Evolutionary conservation across 139 green algal genomes (phyloP).

Genomic region (Yamagishiella unicocca): DNA sequence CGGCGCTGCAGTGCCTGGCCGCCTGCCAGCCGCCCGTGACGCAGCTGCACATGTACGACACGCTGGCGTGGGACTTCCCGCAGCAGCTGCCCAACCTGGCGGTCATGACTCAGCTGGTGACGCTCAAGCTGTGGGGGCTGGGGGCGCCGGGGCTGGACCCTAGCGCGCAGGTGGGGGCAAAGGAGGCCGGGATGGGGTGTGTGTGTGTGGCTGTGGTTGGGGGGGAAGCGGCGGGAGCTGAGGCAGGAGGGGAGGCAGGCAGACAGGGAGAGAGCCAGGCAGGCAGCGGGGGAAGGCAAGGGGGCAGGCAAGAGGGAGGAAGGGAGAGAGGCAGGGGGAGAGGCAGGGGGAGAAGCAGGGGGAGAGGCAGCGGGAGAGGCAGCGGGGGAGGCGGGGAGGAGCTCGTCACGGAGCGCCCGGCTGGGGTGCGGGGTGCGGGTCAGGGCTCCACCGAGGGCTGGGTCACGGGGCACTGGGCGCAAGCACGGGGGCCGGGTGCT

Average conservation of each 20-base stretch:
- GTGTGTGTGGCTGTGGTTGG: too few species aligned
- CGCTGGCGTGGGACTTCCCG: constrained; percentile 35
- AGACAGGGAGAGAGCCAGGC: too few species aligned
- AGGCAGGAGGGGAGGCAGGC: not conserved
- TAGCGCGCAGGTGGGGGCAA: constrained; percentile 32
- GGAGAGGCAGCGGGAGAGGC: too few species aligned
- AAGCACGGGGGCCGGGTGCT: too few species aligned
- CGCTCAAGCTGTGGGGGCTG: constrained; percentile 42
- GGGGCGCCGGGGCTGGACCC: constrained; percentile 35
- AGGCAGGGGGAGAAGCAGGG: too few species aligned
- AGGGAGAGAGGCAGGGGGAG: not conserved
- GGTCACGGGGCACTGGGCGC: too few species aligned
- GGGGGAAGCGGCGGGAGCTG: not conserved
- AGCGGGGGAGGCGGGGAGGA: too few species aligned
- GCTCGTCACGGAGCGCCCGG: too few species aligned
- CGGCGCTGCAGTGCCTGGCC: not conserved
- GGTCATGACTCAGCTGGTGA: constrained; percentile 7
- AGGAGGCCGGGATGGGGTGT: too few species aligned
- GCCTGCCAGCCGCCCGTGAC: not conserved
- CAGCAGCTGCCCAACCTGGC: not conserved
- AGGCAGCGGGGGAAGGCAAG: too few species aligned
- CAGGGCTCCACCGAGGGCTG: too few species aligned
- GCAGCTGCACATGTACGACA: constrained; percentile 21
- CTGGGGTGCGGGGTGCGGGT: too few species aligned
- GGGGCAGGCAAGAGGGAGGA: not conserved